Base-by-base conservation (phyloP, 2,329 filamentous ascomycete species). In the Gnomoniopsis sp. region DNA sequence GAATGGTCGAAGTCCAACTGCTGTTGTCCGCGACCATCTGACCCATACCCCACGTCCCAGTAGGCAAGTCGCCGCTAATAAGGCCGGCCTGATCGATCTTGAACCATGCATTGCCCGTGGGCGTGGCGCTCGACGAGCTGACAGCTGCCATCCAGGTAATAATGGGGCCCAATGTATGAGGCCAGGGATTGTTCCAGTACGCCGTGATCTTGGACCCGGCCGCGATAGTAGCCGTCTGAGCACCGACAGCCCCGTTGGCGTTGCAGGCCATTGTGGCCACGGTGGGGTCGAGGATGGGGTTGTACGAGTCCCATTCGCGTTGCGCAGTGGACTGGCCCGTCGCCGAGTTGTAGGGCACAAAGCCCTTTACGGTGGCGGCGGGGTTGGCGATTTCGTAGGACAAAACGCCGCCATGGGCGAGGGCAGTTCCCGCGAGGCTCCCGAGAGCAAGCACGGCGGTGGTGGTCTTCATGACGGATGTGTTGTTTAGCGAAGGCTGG, bases 81-180 rank as follows among this genome's bases (percentile, higher is more conserved):
- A 85, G 77, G 58, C 85, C 86, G 36, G 70, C 75, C 57, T 78
- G 78, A 43, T 80, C 78, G 59, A 88, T 86, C 78, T 89, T 89
- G 79, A 86, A 83, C 71, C 81, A 88, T 63, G 81, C 71, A 33
- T 87, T 76, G 6, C 72, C 67, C 1, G 70, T 72, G 70, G 84
- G 81, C 70, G 82, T 78, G 56, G 79, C 82, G 1, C 70, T 69
- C 44, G 79, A 74, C 69, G 85, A 78, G 23, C 79, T 83, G 36
- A 76, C 74, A 72, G 83, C 86, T 55, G 86, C 86, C 17, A 88
- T 73, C 75, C 88, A 88, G 70, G 80, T 81, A 62, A 88, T 78
- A 64, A 88, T 79, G 10, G 86, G 85, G 0, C 81, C 76, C 34
- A 74, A 63, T 67, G 80, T 78, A 15, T 49, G 3, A 34, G 70